These are phyloP conservation scores for Mycena epipterygia DNA, from an alignment of 768 basidiomycete genomes.

Conservation along the genomic window DNA sequence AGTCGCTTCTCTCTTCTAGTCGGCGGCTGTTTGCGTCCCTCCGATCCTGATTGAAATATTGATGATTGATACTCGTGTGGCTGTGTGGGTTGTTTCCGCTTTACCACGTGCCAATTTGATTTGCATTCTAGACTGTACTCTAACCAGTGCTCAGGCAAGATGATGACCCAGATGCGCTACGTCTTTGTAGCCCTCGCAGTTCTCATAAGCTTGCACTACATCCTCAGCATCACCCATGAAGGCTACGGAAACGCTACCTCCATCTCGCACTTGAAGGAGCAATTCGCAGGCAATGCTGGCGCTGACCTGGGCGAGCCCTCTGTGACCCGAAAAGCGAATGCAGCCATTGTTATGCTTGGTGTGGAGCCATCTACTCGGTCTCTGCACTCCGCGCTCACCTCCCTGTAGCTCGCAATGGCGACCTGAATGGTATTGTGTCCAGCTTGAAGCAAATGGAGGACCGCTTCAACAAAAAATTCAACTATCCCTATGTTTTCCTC, in stretches of 20 bases:
- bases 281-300: constrained; percentile 39
- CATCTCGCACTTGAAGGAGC: constrained; percentile 57
- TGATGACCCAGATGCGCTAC: constrained; percentile 72
- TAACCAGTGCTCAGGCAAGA: constrained; percentile 44
- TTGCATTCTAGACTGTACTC: too few relatives aligned
- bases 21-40: too few relatives aligned
- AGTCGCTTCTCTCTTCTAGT: too few relatives aligned
- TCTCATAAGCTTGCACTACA: constrained; percentile 70
- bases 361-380: constrained; percentile 16
- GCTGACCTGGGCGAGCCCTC: too few relatives aligned
- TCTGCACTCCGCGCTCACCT: background rate
- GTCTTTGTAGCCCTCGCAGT: constrained; percentile 63
- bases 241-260: constrained; percentile 73
- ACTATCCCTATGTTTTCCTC: constrained; percentile 89
- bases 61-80: too few relatives aligned
- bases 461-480: constrained; percentile 89
- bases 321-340: constrained; percentile 86
- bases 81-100: too few relatives aligned
- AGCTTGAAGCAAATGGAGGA: constrained; percentile 88
- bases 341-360: constrained; percentile 86
- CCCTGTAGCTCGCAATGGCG: constrained; percentile 67
- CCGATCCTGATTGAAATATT: too few relatives aligned
- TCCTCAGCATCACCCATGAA: constrained; percentile 75
- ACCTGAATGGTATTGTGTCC: constrained; percentile 69
- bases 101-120: too few relatives aligned